These are phyloP conservation scores for Helianthus tuberosus DNA, from an alignment of 129 eudicot genomes.

Conservation along the genomic window DNA sequence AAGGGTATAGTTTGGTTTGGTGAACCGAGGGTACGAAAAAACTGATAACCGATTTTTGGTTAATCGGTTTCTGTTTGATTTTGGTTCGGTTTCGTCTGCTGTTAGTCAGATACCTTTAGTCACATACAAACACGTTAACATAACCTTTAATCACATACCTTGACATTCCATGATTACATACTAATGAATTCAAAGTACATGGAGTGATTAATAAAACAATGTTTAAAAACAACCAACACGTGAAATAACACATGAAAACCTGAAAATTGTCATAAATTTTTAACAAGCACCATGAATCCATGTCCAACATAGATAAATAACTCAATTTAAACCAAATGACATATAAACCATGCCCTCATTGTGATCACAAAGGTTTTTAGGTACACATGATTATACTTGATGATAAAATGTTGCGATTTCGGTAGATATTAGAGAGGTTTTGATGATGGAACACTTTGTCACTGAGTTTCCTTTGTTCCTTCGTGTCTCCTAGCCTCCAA, in stretches of 20 bases:
- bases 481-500: background rate
- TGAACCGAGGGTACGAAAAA: no score
- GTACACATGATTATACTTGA: background rate
- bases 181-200: background rate
- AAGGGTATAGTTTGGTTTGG: no score
- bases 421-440: background rate
- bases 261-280: background rate
- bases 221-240: background rate
- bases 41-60: no score
- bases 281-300: background rate
- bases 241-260: background rate
- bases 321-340: background rate
- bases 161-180: background rate
- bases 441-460: background rate
- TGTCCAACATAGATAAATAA: background rate
- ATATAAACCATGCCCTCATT: background rate
- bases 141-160: background rate
- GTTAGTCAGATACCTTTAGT: background rate
- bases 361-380: background rate
- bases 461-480: background rate
- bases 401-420: background rate
- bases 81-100: no score
- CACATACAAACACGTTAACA: background rate
- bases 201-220: background rate
- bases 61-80: no score